Conservation (phyloP, 176 grass and related monocot genomes). For the Ampelocalamus luodianensis region DNA sequence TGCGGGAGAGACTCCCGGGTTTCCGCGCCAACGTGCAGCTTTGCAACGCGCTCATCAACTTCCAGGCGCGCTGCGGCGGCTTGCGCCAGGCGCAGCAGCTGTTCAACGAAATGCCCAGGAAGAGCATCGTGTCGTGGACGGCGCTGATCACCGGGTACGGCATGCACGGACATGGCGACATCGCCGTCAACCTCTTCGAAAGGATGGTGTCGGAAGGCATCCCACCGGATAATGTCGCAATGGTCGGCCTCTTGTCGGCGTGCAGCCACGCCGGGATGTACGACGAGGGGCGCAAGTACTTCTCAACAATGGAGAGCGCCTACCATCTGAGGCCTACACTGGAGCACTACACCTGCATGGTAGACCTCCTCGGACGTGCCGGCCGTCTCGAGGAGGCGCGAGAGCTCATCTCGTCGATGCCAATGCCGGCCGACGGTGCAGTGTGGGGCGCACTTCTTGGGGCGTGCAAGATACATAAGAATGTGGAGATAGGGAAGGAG, state of each 20-base stretch:
- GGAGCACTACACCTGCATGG: constrained; percentile 79
- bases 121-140: constrained; percentile 73
- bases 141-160: constrained; percentile 63
- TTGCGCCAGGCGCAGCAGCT: constrained; percentile 51
- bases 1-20: constrained; percentile 31
- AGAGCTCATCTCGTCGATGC: constrained; percentile 64
- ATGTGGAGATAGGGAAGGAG: constrained; percentile 53
- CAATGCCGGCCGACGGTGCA: constrained; percentile 55
- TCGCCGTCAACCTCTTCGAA: constrained; percentile 58
- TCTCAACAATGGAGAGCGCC: constrained; percentile 48
- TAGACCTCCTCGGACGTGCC: constrained; percentile 70
- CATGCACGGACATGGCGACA: constrained; percentile 60
- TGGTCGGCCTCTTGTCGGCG: constrained; percentile 64
- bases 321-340: constrained; percentile 39
- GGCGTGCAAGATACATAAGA: constrained; percentile 77
- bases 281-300: constrained; percentile 57
- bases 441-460: constrained; percentile 81
- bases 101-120: constrained; percentile 61
- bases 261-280: constrained; percentile 72
- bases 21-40: constrained; percentile 56
- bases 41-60: constrained; percentile 71
- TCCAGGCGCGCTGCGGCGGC: constrained; percentile 59
- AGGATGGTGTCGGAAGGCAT: constrained; percentile 53
- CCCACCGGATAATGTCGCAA: constrained; percentile 48
- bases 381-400: constrained; percentile 54